Evolutionary conservation across 306 rosid species (phyloP), one percentile per base, ranked within the genome.

Genomic region (Canavalia ensiformis): DNA sequence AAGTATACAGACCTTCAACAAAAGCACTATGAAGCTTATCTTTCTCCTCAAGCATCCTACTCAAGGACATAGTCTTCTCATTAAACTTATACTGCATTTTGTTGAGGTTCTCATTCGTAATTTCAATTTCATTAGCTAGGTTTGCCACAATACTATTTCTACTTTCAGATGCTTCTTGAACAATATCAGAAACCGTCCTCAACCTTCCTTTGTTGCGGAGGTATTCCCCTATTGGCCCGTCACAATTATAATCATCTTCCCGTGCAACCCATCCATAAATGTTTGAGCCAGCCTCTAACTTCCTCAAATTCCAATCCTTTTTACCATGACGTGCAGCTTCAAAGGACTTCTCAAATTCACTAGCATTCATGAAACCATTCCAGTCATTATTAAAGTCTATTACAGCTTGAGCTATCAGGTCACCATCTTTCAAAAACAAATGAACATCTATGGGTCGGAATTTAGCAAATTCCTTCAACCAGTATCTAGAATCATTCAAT

Each of bases 241-340:
- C 82, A 50, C 92, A 84, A 7, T 51, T 67, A 67, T 83, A 93
- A 72, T 95, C 99, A 81, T 88, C 94, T 72, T 89, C 90, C 35
- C 97, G 96, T 0, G 99, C 99, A 78, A 89, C 71, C 99, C 99
- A 95, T 74, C 99, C 98, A 87, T 83, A 95, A 57, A 90, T 82
- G 56, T 76, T 73, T 52, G 88, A 79, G 76, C 89, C 88, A 45
- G 80, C 80, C 18, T 76, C 67, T 74, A 76, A 31, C 64, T 85
- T 85, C 12, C 34, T 78, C 18, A 84, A 66, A 65, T 68, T 81
- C 98, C 98, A 95, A 51, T 86, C 86, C 91, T 78, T 89, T 78
- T 93, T 93, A 9, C 97, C 82, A 25, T 30, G 77, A 64, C 72
- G 87, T 28, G 81, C 79, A 0, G 83, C 76, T 73, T 90, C 94